Evolutionary conservation across 805 yeast species (phyloP), one percentile per base, ranked within the genome.

Genomic region (Starmera amethionina): DNA sequence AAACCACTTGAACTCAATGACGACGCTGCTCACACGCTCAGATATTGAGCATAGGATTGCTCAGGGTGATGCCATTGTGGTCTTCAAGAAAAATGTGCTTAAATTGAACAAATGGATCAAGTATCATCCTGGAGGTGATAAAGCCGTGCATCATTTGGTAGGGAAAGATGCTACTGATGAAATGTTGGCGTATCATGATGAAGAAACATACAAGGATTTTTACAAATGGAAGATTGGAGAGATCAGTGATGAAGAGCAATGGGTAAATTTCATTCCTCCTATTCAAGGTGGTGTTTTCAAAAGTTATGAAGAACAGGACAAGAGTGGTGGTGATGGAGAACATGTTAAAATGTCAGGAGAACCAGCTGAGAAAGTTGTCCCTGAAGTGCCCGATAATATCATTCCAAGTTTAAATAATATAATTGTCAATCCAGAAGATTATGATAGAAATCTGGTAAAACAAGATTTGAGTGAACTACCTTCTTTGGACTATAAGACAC

Each of bases 151-250:
- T 50, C 96, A 88, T 59, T 70, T 87, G 81, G 74, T 87, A 4
- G 96, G 96, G 2, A 64, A 90, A 42, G 95, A 87, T 60, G 95
- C 95, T 16, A 80, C 93, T 0, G 95, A 86, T 56, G 96, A 88
- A 57, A 86, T 87, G 84, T 73, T 78, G 40, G 88, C 89, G 8
- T 87, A 85, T 52, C 96, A 87, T 55, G 58, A 73, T 35, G 75
- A 68, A 11, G 82, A 75, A 38, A 73, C 93, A 0, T 62, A 72
- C 8, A 37, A 44, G 3, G 58, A 60, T 0, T 81, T 84, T 57
- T 51, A 55, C n/a, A 68, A 60, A 32, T 88, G 73, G 73, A 71
- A 64, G 41, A 70, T 87, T 12, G 96, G 96, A 1, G 55, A 51
- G 11, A 75, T 86, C 7, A 22, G 27, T 22, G 27, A 22, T 22